Evolutionary conservation across 768 basidiomycete genomes (phyloP).

Genomic region (Scleroderma citrinum): DNA sequence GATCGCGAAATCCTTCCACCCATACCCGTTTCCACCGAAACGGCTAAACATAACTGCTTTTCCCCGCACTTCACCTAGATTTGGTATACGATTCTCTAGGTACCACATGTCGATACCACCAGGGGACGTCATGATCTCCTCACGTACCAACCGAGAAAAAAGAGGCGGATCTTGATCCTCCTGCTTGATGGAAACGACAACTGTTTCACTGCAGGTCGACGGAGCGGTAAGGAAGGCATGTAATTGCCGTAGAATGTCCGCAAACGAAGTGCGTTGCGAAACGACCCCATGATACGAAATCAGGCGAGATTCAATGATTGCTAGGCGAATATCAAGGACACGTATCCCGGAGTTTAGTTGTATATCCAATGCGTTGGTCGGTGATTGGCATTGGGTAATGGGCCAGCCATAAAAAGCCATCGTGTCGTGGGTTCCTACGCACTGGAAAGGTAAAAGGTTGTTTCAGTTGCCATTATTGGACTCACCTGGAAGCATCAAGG

Average conservation of each 20-base stretch:
- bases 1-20: slow-evolving; percentile 68
- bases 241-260: slow-evolving; percentile 54
- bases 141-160: slow-evolving; percentile 63
- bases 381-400: slow-evolving; percentile 80
- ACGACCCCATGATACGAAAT: slow-evolving; percentile 77
- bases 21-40: slow-evolving; percentile 65
- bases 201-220: slow-evolving; percentile 55
- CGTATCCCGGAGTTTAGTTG: slow-evolving; percentile 80
- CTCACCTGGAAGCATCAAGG: slow-evolving; percentile 71
- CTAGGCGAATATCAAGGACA: slow-evolving; percentile 74
- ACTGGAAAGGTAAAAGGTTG: not conserved
- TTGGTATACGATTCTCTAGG: slow-evolving; percentile 74
- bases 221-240: slow-evolving; percentile 59
- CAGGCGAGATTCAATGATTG: slow-evolving; percentile 55
- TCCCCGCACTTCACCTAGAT: slow-evolving; percentile 78
- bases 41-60: slow-evolving; percentile 82
- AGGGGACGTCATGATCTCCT: slow-evolving; percentile 54
- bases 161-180: slow-evolving; percentile 54
- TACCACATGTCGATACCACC: slow-evolving; percentile 65
- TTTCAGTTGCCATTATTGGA: slow-evolving; percentile 30
- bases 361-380: slow-evolving; percentile 48
- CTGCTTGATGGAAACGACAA: slow-evolving; percentile 87
- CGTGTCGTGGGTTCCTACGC: slow-evolving; percentile 10
- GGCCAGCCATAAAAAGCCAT: slow-evolving; percentile 87
- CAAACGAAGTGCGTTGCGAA: slow-evolving; percentile 65